Evolutionary conservation across 106 monocot genomes (phyloP).

Genomic region (Allium sativum): DNA sequence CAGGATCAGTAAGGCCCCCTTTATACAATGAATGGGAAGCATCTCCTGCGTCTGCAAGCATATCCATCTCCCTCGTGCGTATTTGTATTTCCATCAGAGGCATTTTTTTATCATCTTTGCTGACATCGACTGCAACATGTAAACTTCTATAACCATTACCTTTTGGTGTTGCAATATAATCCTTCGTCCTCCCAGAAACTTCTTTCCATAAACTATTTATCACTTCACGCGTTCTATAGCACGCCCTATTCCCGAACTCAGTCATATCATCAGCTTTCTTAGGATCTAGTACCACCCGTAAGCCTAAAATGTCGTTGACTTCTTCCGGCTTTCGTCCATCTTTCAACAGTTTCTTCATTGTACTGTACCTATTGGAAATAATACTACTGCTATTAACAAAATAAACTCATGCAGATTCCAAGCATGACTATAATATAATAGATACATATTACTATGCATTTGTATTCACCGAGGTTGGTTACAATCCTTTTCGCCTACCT

Average conservation of each 20-base stretch:
- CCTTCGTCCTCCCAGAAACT: slow-evolving; percentile 64
- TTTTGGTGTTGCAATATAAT: slow-evolving; percentile 78
- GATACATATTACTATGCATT: too few species aligned
- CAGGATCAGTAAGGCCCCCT: slow-evolving; percentile 83
- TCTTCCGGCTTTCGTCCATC: slow-evolving; percentile 85
- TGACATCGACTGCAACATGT: slow-evolving; percentile 70
- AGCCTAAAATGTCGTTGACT: slow-evolving; percentile 77
- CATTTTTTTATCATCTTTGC: slow-evolving; percentile 24
- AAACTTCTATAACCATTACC: slow-evolving; percentile 85
- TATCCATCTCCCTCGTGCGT: slow-evolving; percentile 81
- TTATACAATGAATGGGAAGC: slow-evolving; percentile 97
- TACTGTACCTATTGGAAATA: slow-evolving; percentile 25
- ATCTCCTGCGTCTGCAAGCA: slow-evolving; percentile 56
- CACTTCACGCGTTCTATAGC: slow-evolving; percentile 50
- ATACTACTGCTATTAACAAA: too few species aligned
- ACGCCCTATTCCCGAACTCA: slow-evolving; percentile 48
- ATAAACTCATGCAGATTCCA: too few species aligned
- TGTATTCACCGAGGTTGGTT: too few species aligned
- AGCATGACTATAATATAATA: too few species aligned
- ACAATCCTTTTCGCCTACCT: too few species aligned
- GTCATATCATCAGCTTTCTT: slow-evolving; percentile 15
- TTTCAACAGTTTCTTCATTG: slow-evolving; percentile 90
- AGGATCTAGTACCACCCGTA: slow-evolving; percentile 64
- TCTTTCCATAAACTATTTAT: slow-evolving; percentile 66
- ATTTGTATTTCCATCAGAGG: slow-evolving; percentile 94